phyloP scores from a whole-genome alignment of 129 eudicot species.

The Artemisia annua region DNA sequence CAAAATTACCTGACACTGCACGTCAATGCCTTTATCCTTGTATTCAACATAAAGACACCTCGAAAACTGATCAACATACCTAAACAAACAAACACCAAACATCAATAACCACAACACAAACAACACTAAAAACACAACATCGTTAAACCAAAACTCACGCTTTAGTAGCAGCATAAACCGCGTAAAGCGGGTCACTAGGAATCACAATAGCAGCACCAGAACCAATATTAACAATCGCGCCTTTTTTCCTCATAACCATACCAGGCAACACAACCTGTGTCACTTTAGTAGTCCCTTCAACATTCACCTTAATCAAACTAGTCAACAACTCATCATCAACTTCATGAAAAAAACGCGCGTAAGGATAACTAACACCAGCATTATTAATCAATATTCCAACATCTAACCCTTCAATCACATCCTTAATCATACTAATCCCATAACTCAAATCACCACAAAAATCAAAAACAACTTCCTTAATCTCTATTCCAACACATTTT shows the following conservation, averaged over 20 bases:
- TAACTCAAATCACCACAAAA: slow-evolving; percentile 73
- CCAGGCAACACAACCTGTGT: slow-evolving; percentile 78
- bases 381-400: slow-evolving; percentile 85
- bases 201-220: slow-evolving; percentile 90
- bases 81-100: slow-evolving; percentile 34
- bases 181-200: slow-evolving; percentile 91
- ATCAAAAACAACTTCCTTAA: slow-evolving; percentile 75
- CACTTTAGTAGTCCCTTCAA: slow-evolving; percentile 86
- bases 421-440: slow-evolving; percentile 64
- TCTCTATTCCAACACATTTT: slow-evolving; percentile 49
- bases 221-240: slow-evolving; percentile 95
- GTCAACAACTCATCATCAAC: slow-evolving; percentile 79
- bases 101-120: slow-evolving; percentile 11
- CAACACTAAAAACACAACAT: not conserved
- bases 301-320: slow-evolving; percentile 76
- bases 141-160: slow-evolving; percentile 51
- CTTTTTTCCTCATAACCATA: slow-evolving; percentile 82
- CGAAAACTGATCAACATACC: slow-evolving; percentile 94
- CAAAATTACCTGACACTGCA: slow-evolving; percentile 89
- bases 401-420: slow-evolving; percentile 70
- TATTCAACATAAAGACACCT: slow-evolving; percentile 92
- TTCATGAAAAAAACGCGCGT: slow-evolving; percentile 89
- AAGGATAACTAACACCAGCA: slow-evolving; percentile 89
- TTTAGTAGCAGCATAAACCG: slow-evolving; percentile 95
- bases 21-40: slow-evolving; percentile 92